Base-by-base conservation (phyloP, 345 rosid species). In the Gossypium turneri region DNA sequence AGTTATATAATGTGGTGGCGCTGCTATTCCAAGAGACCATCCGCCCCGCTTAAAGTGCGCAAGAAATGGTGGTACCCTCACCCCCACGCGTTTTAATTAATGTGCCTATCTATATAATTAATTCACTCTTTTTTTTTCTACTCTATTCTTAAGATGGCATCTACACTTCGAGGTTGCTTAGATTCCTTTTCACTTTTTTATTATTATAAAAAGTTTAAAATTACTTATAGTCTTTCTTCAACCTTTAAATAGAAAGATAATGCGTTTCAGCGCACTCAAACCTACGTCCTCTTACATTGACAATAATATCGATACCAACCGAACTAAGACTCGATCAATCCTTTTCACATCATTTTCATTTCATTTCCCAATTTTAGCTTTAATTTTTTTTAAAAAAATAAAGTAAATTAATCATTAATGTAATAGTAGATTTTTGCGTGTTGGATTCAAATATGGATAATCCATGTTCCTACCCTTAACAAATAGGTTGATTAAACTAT, bases 211-310 rank as follows among this genome's bases (percentile, higher is more conserved):
- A 5, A 34, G 41, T 34, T 34, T 34, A 34, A 5, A 34, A 5
- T 0, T 34, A 6, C 0, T 5, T 0, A 5, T 5, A 1, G 1
- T 34, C 0, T 0, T 5, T 34, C 1, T 27, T 34, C 0, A 6
- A 5, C 1, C 0, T 5, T 5, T 34, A 34, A 34, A 34, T 34
- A 34, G 1, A 5, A 34, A 4, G 41, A 5, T 34, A 34, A 34
- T 4, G 1, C 2, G 7, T 0, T 34, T 34, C 0, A 34, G 1
- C 1, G 0, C 7, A 34, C 0, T 34, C 1, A 1, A 34, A 34
- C 41, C 0, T 5, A 34, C 1, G 0, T 4, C 1, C 7, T 34
- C 7, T 0, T 34, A 5, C 0, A 34, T 1, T 5, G 0, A 34
- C 0, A 34, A 1, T 34, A 34, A 34, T 34, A 34, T 34, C 7